A percentile compares a stretch with the other conserved stretches of the same genome.
phyloP scores from a whole-genome alignment of 306 rosid genomes.

The Cucurbita maxima region DNA sequence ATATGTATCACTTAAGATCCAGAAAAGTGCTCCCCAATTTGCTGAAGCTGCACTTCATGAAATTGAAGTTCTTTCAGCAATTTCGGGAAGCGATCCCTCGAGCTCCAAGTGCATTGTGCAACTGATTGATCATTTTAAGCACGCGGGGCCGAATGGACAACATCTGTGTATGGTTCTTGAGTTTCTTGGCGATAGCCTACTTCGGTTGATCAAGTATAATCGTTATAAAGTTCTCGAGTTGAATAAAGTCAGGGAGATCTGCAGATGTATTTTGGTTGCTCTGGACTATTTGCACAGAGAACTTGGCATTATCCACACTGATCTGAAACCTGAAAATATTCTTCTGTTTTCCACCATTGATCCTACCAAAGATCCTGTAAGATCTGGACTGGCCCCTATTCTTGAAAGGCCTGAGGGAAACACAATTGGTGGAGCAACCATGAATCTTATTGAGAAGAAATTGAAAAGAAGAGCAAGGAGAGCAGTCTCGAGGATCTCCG shows the following conservation, averaged over 20 bases:
- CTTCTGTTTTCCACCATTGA: slow-evolving; percentile 71
- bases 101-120: slow-evolving; percentile 68
- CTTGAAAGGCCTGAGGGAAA: slow-evolving; percentile 75
- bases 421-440: slow-evolving; percentile 47
- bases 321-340: slow-evolving; percentile 89
- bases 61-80: slow-evolving; percentile 59
- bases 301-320: slow-evolving; percentile 76
- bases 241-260: slow-evolving; percentile 72
- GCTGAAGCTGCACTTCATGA: slow-evolving; percentile 91
- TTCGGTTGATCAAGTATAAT: slow-evolving; percentile 65
- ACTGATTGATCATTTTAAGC: slow-evolving; percentile 84
- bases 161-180: slow-evolving; percentile 96
- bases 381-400: slow-evolving; percentile 47
- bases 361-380: slow-evolving; percentile 65
- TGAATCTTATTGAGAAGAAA: slow-evolving; percentile 60
- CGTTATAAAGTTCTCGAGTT: slow-evolving; percentile 60
- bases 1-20: slow-evolving; percentile 93
- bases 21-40: slow-evolving; percentile 90
- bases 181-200: slow-evolving; percentile 91
- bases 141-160: slow-evolving; percentile 88
- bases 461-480: slow-evolving; percentile 74
- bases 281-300: slow-evolving; percentile 89
- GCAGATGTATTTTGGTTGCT: slow-evolving; percentile 62
- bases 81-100: slow-evolving; percentile 50
- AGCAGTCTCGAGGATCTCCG: slow-evolving; percentile 84